These are phyloP conservation scores for Ilyonectria sp. DNA, from an alignment of 2,329 filamentous ascomycete species.

Conservation along the genomic window DNA sequence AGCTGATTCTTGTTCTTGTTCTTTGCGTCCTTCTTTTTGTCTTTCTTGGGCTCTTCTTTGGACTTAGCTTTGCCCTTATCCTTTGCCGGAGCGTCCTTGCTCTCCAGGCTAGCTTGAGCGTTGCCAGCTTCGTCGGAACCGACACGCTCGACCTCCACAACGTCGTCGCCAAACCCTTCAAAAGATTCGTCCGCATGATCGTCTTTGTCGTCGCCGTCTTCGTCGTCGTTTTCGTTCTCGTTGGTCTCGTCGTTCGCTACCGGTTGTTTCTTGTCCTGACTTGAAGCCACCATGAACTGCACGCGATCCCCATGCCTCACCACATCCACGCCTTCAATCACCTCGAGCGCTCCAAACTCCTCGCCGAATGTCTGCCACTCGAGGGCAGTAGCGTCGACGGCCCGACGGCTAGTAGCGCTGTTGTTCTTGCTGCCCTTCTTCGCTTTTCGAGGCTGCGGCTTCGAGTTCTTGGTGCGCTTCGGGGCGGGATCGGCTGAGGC, in stretches of 20 bases:
- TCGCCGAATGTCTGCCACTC: slow-evolving; percentile 86
- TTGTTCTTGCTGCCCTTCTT: slow-evolving; percentile 50
- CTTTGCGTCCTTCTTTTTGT: slow-evolving; percentile 45
- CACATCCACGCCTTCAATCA: slow-evolving; percentile 93
- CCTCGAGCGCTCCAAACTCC: slow-evolving; percentile 92
- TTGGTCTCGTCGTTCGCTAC: slow-evolving; percentile 58
- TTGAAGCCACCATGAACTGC: slow-evolving; percentile 65
- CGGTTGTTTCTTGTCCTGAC: slow-evolving; percentile 34
- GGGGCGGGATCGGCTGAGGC: slow-evolving; percentile 50
- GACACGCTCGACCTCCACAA: slow-evolving; percentile 52
- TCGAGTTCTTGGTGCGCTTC: slow-evolving; percentile 55
- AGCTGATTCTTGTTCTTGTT: slow-evolving; percentile 53
- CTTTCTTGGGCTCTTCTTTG: slow-evolving; percentile 41
- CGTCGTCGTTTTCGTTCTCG: slow-evolving; percentile 16
- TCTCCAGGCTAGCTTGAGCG: slow-evolving; percentile 51
- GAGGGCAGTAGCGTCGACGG: slow-evolving; percentile 64
- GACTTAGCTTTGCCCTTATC: slow-evolving; percentile 51
- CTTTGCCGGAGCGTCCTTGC: slow-evolving; percentile 48
- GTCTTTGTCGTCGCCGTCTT: slow-evolving; percentile 35
- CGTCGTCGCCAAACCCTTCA: slow-evolving; percentile 73
- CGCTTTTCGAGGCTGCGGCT: slow-evolving; percentile 37
- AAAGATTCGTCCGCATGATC: slow-evolving; percentile 70
- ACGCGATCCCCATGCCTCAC: slow-evolving; percentile 74
- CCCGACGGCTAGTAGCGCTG: slow-evolving; percentile 42
- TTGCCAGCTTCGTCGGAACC: slow-evolving; percentile 51